phyloP scores from a whole-genome alignment of 129 eudicot genomes.

The Chrysanthemum lavandulifolium region DNA sequence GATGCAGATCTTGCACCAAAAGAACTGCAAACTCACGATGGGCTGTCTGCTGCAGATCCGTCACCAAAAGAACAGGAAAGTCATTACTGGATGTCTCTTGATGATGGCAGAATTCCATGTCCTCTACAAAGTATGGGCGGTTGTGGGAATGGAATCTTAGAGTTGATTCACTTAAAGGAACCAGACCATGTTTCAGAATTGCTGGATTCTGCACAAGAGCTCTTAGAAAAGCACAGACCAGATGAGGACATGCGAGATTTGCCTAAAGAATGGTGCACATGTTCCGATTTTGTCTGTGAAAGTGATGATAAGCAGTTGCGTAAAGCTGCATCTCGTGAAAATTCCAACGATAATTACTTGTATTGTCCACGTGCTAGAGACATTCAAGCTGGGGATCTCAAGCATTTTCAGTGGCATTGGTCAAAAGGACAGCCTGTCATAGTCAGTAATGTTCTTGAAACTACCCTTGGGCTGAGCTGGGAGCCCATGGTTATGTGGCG shows the following conservation, averaged over 20 bases:
- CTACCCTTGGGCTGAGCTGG: too few relatives aligned
- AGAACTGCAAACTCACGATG: too few relatives aligned
- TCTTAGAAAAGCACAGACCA: slow-evolving; percentile 18
- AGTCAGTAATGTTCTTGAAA: too few relatives aligned
- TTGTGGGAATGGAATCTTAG: slow-evolving; percentile 51
- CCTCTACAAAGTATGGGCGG: slow-evolving; percentile 57
- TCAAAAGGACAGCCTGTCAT: slow-evolving; percentile 32
- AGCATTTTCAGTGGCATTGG: slow-evolving; percentile 44
- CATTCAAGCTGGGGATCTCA: neutral
- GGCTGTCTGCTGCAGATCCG: too few relatives aligned
- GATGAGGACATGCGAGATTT: slow-evolving; percentile 22
- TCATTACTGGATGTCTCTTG: slow-evolving; percentile 54
- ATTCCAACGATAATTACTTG: slow-evolving; percentile 41
- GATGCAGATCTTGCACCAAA: too few relatives aligned
- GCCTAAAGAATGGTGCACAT: slow-evolving; percentile 39
- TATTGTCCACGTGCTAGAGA: slow-evolving; percentile 1
- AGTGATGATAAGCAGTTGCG: slow-evolving; percentile 23
- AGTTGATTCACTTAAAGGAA: slow-evolving; percentile 32
- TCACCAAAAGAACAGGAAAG: slow-evolving; percentile 6
- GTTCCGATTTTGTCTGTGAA: slow-evolving; percentile 25
- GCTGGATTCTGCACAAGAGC: slow-evolving; percentile 41
- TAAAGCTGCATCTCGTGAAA: slow-evolving; percentile 58
- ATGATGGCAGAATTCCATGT: slow-evolving; percentile 63
- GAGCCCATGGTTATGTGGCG: too few relatives aligned
- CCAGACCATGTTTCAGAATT: slow-evolving; percentile 34